Evolutionary conservation across 768 basidiomycete species (phyloP).

Genomic region (Suillus spraguei): DNA sequence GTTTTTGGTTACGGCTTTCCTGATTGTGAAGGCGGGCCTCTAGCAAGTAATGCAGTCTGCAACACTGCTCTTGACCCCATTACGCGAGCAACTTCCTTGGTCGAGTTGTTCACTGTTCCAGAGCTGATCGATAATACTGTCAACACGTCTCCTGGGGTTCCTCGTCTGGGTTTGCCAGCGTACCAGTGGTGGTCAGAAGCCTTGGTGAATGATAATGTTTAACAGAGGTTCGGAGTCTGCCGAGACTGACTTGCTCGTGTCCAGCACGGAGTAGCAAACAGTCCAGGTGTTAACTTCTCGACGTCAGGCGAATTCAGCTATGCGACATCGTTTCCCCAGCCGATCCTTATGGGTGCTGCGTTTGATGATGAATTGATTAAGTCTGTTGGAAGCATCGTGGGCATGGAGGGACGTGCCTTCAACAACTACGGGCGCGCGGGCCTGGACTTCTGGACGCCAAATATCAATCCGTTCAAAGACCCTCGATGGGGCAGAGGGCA

Average conservation of each 20-base stretch:
- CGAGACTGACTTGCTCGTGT: slow-evolving; percentile 7
- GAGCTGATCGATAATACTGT: slow-evolving; percentile 56
- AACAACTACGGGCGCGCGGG: slow-evolving; percentile 56
- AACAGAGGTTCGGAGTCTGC: not conserved
- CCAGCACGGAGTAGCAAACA: slow-evolving; percentile 56
- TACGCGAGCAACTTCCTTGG: slow-evolving; percentile 51
- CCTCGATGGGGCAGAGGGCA: slow-evolving; percentile 66
- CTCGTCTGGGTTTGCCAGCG: slow-evolving; percentile 55
- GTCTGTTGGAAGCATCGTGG: slow-evolving; percentile 49
- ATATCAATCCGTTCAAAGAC: slow-evolving; percentile 55
- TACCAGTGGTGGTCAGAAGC: slow-evolving; percentile 69
- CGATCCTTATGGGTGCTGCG: slow-evolving; percentile 54
- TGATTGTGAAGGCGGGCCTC: slow-evolving; percentile 48
- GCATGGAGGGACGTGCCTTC: slow-evolving; percentile 61
- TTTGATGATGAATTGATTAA: slow-evolving; percentile 58
- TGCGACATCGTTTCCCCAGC: slow-evolving; percentile 61
- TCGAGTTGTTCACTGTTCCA: slow-evolving; percentile 49
- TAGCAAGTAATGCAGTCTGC: slow-evolving; percentile 50
- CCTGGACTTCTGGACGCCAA: slow-evolving; percentile 59
- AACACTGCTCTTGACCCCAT: slow-evolving; percentile 45
- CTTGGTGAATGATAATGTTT: slow-evolving; percentile 39
- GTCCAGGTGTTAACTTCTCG: slow-evolving; percentile 55
- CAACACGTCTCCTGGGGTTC: slow-evolving; percentile 51
- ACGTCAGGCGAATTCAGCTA: slow-evolving; percentile 52
- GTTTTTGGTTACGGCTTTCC: slow-evolving; percentile 42